These are phyloP conservation scores for Rhodomyrtus psidioides DNA, from an alignment of 441 rosid genomes.

Conservation along the genomic window DNA sequence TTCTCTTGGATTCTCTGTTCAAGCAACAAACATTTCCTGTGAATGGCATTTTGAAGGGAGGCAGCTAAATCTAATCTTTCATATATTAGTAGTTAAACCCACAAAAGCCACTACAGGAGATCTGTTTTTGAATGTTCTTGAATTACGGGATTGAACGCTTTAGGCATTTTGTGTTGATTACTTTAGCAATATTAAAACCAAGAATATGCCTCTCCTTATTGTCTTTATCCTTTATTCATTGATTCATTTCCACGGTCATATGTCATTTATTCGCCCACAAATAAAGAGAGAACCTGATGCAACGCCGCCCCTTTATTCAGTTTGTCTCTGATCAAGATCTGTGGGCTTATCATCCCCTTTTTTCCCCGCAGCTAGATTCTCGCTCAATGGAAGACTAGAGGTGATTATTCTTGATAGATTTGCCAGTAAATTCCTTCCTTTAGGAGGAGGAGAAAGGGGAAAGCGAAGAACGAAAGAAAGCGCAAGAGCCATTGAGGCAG, in stretches of 20 bases:
- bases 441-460: not conserved
- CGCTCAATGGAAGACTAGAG: not conserved
- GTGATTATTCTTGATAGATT: not conserved
- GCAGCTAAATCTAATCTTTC: not conserved
- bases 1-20: not conserved
- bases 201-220: not conserved
- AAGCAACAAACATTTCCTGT: not conserved
- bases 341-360: not conserved
- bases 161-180: not conserved
- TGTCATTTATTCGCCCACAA: not conserved
- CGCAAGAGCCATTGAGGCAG: not conserved
- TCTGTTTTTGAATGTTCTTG: not conserved
- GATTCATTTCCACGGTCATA: not conserved
- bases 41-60: not conserved
- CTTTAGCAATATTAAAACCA: not conserved
- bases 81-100: not conserved
- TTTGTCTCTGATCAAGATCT: not conserved
- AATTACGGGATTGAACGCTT: not conserved
- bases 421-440: not conserved
- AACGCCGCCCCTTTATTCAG: not conserved
- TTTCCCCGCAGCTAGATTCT: not conserved
- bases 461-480: not conserved
- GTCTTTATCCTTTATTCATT: not conserved
- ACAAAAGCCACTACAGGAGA: not conserved
- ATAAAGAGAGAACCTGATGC: not conserved